These are phyloP conservation scores for Fusarium longipes DNA, from an alignment of 2,329 filamentous ascomycete species.

Conservation along the genomic window DNA sequence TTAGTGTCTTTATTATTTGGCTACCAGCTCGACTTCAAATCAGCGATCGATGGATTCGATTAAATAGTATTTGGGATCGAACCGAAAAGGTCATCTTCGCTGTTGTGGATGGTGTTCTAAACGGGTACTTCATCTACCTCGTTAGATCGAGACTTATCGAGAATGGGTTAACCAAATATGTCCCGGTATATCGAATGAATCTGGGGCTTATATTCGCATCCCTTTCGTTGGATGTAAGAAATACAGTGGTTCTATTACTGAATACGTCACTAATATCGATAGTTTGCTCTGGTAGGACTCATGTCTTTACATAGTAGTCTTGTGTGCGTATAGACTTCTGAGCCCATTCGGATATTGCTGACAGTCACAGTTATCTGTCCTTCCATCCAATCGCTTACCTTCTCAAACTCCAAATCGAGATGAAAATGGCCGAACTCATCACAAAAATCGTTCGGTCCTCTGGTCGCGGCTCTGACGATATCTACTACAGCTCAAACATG, in stretches of 20 bases:
- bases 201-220: slow-evolving; percentile 43
- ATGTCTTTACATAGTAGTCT: slow-evolving; percentile 46
- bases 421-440: slow-evolving; percentile 63
- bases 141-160: slow-evolving; percentile 59
- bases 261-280: neutral
- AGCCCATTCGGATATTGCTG: neutral
- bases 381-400: slow-evolving; percentile 61
- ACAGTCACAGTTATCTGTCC: slow-evolving; percentile 40
- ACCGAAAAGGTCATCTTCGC: slow-evolving; percentile 63
- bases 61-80: slow-evolving; percentile 65
- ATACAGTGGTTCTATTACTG: no score
- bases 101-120: slow-evolving; percentile 60
- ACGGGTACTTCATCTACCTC: slow-evolving; percentile 61
- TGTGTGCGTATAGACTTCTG: slow-evolving; percentile 29
- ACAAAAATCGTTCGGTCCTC: slow-evolving; percentile 47
- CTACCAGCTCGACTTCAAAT: slow-evolving; percentile 62
- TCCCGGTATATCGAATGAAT: slow-evolving; percentile 54
- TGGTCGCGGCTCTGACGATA: neutral
- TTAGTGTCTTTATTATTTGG: slow-evolving; percentile 66
- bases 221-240: slow-evolving; percentile 43
- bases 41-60: slow-evolving; percentile 53
- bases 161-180: slow-evolving; percentile 62
- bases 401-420: slow-evolving; percentile 62
- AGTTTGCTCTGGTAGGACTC: slow-evolving; percentile 43
- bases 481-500: slow-evolving; percentile 4